Base-by-base conservation (phyloP, 768 basidiomycete genomes). In the Termitomyces sp. region DNA sequence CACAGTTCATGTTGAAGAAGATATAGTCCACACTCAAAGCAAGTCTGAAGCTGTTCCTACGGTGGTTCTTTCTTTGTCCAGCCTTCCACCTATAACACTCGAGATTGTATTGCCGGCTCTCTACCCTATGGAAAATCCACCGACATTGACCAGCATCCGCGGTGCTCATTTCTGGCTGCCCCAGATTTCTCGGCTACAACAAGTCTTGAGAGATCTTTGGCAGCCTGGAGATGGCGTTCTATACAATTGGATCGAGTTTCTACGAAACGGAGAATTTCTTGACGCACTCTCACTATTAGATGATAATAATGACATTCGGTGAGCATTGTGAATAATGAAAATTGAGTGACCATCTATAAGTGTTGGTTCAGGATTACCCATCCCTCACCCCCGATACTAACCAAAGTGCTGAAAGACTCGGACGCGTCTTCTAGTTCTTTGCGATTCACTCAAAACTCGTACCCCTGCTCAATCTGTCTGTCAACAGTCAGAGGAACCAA, bases 401-500 rank as follows among this genome's bases (percentile, higher is more conserved):
- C 76, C 5, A 68, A 78, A 12, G 53, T 82, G 10, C 75, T 92
- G 38, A 65, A 69, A 17, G 71, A 75, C 4, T 76, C 83, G 65
- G 81, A 89, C 48, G 65, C 70, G 38, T 75, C 72, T 0, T 73
- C 75, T 12, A 75, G 75, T 64, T 75, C 75, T 25, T 71, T 73
- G 12, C 71, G 76, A 55, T 96, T 95, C 64, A 79, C 84, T 9
- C 74, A 77, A 53, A 79, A 76, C 16, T 83, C 87, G 0, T 89
- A 90, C 69, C 69, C 76, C 27, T 96, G 94, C 65, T 76, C 85
- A 25, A 84, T 96, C 49, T 96, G 94, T 68, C 71, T 95, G 4
- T 79, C 81, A 35, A 79, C 82, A 14, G 72, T 84, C 57, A 94
- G 92, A 66, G 94, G 94, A 43, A 77, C 82, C 14, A 82, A 83